phyloP scores from a whole-genome alignment of 169 alveolate species.

The Pseudocohnilembus persalinus region DNA sequence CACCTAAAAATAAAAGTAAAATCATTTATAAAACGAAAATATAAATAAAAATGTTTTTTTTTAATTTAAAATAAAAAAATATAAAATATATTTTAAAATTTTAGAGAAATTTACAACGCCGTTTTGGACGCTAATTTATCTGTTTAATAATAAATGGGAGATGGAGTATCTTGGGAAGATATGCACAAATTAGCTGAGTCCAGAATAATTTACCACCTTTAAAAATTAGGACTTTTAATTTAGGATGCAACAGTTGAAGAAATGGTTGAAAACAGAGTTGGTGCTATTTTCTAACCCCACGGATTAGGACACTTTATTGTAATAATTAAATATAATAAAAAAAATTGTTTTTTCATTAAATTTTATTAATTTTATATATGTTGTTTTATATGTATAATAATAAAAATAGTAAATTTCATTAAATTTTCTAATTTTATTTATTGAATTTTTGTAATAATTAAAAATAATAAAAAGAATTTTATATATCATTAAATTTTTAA shows the following conservation, averaged over 20 bases:
- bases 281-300: conserved; percentile 87
- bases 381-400: too few relatives aligned
- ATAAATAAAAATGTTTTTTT: too few relatives aligned
- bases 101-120: conserved; percentile 70
- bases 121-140: conserved; percentile 79
- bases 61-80: background rate
- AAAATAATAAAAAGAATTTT: too few relatives aligned
- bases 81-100: background rate
- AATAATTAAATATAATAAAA: too few relatives aligned
- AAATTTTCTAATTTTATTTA: too few relatives aligned
- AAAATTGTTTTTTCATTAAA: too few relatives aligned
- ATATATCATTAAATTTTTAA: too few relatives aligned
- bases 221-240: conserved; percentile 69
- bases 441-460: too few relatives aligned
- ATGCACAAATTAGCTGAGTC: conserved; percentile 86
- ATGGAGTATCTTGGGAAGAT: conserved; percentile 88
- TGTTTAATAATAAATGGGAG: conserved; percentile 67
- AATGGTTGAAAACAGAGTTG: conserved; percentile 75
- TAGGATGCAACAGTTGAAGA: conserved; percentile 69
- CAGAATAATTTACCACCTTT: conserved; percentile 68
- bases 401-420: too few relatives aligned
- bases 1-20: conserved; percentile 68
- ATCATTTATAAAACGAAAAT: too few relatives aligned
- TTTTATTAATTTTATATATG: too few relatives aligned
- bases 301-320: conserved; percentile 88